Percentiles rank a stretch among this genome's conserved stretches.
Evolutionary conservation across 2,329 filamentous ascomycete species (phyloP).

Genomic region (Phialocephala sp.): DNA sequence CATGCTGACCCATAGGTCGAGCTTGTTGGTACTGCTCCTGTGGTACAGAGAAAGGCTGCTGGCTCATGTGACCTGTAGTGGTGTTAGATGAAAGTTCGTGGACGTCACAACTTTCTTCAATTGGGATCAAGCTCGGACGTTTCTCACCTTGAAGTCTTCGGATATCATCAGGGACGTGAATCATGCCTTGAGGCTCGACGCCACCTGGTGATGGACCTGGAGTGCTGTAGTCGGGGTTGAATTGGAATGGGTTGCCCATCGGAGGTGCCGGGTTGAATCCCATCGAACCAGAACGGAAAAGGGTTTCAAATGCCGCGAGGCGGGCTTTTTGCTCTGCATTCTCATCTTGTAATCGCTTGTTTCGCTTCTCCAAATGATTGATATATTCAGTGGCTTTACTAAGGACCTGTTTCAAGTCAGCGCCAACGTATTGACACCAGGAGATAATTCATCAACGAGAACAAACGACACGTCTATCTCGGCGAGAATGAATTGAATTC

Average conservation of each 20-base stretch:
- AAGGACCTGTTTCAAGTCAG: constrained; percentile 55
- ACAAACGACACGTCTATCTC: not conserved
- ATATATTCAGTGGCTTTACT: constrained; percentile 98
- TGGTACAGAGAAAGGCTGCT: constrained; percentile 43
- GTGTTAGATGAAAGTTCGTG: constrained; percentile 9
- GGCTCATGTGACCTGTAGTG: constrained; percentile 32
- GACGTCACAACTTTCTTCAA: not conserved
- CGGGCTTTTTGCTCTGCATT: constrained; percentile 79
- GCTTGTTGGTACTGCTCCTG: constrained; percentile 50
- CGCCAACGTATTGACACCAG: not conserved
- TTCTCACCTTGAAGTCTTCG: constrained; percentile 43
- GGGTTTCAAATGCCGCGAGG: constrained; percentile 76
- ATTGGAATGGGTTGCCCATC: constrained; percentile 46
- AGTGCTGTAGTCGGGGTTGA: constrained; percentile 38
- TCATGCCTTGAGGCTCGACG: constrained; percentile 60
- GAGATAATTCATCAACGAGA: not conserved
- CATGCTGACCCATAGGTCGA: constrained; percentile 61
- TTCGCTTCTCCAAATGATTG: constrained; percentile 88
- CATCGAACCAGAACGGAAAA: constrained; percentile 80
- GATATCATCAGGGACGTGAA: constrained; percentile 70
- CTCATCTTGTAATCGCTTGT: constrained; percentile 81
- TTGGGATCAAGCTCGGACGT: not conserved
- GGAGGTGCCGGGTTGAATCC: constrained; percentile 57
- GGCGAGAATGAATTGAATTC: not conserved
- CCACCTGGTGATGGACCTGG: constrained; percentile 39